Percentiles rank a stretch among this genome's conserved stretches.
Evolutionary conservation across 139 green algal genomes (phyloP).

Genomic region (Axilococcus clingmanii): DNA sequence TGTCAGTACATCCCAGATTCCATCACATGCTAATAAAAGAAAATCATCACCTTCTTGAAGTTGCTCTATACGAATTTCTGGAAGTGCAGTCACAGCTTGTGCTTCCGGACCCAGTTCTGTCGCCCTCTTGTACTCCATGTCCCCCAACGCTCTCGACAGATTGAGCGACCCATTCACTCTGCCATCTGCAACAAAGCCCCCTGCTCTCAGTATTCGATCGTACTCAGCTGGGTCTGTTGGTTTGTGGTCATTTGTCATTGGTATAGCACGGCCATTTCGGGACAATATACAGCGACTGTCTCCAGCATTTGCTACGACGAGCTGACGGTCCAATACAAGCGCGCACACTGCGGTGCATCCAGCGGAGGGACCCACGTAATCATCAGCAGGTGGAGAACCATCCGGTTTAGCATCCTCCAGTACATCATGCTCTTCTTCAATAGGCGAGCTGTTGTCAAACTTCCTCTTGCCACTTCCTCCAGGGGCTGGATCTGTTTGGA

Average conservation of each 20-base stretch:
- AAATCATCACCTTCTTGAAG: conserved; percentile 54
- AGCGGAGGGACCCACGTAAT: conserved; percentile 30
- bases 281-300: conserved; percentile 41
- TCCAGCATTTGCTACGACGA: conserved; percentile 49
- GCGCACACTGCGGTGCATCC: conserved; percentile 45
- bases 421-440: not conserved
- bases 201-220: conserved; percentile 46
- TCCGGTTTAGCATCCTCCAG: conserved; percentile 5
- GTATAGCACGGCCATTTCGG: conserved; percentile 29
- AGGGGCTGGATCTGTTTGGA: not conserved
- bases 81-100: conserved; percentile 62
- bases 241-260: conserved; percentile 56
- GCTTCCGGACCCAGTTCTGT: conserved; percentile 25
- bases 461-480: not conserved
- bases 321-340: conserved; percentile 13
- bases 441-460: not conserved
- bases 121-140: conserved; percentile 72
- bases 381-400: not conserved
- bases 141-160: conserved; percentile 62
- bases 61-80: conserved; percentile 31
- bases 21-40: conserved; percentile 71
- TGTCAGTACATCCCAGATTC: conserved; percentile 71
- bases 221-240: conserved; percentile 42
- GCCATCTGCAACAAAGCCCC: conserved; percentile 55
- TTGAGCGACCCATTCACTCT: conserved; percentile 72